Percentiles rank a stretch among this genome's conserved stretches.
Evolutionary conservation across 179 eudicot species (phyloP).

Genomic region (Amaranthus tricolor): DNA sequence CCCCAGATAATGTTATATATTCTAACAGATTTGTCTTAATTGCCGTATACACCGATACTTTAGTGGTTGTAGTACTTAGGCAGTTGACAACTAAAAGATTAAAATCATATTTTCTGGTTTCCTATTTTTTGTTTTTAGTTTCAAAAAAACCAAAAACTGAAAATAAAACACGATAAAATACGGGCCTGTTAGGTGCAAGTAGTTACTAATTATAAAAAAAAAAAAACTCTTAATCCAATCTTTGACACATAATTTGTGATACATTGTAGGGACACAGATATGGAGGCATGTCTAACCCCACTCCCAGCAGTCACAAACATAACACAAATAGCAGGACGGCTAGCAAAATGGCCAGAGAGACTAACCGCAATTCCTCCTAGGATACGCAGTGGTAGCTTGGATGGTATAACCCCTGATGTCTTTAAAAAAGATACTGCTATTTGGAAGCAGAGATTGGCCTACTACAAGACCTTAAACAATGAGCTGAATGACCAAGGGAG

Average conservation of each 20-base stretch:
- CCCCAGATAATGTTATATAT: too few relatives aligned
- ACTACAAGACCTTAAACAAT: slow-evolving; percentile 46
- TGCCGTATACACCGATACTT: too few relatives aligned
- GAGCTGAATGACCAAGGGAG: slow-evolving; percentile 56
- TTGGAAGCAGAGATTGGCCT: slow-evolving; percentile 55
- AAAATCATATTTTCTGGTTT: too few relatives aligned
- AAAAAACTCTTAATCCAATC: too few relatives aligned
- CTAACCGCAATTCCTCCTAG: slow-evolving; percentile 62
- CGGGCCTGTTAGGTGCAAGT: too few relatives aligned
- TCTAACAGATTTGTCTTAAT: too few relatives aligned
- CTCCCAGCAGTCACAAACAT: slow-evolving; percentile 55
- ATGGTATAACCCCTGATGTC: slow-evolving; percentile 45
- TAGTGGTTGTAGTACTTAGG: too few relatives aligned
- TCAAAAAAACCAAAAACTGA: too few relatives aligned
- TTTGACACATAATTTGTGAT: neutral
- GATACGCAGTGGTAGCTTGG: slow-evolving; percentile 41
- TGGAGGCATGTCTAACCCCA: slow-evolving; percentile 70
- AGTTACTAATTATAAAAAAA: too few relatives aligned
- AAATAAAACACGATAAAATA: too few relatives aligned
- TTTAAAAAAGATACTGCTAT: slow-evolving; percentile 42
- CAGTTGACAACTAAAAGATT: too few relatives aligned
- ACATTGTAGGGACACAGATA: slow-evolving; percentile 52
- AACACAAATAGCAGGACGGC: slow-evolving; percentile 64
- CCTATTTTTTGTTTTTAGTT: too few relatives aligned
- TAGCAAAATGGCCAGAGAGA: slow-evolving; percentile 61